phyloP scores from a whole-genome alignment of 805 yeast species.

The Candida coquimbonensis region DNA sequence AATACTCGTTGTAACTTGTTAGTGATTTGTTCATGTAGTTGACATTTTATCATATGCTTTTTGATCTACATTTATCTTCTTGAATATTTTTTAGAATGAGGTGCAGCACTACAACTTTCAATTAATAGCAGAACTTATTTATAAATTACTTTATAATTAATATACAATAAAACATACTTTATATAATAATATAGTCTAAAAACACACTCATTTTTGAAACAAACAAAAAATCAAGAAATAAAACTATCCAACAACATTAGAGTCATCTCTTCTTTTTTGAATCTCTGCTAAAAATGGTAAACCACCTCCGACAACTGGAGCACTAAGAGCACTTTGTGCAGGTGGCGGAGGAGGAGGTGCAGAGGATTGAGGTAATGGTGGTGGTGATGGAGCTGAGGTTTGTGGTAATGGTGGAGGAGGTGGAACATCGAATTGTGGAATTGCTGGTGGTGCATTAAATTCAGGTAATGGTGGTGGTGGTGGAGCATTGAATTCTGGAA shows the following conservation, averaged over 20 bases:
- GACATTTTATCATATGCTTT: too few relatives aligned
- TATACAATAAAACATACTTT: not conserved
- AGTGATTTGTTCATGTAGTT: too few relatives aligned
- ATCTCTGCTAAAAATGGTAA: constrained; percentile 46
- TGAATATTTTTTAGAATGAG: too few relatives aligned
- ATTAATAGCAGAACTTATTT: too few relatives aligned
- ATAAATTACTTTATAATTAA: too few relatives aligned
- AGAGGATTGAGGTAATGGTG: constrained; percentile 1
- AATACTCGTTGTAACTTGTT: not conserved
- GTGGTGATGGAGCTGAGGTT: too few relatives aligned
- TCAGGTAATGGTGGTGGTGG: constrained; percentile 29
- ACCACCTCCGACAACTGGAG: constrained; percentile 27
- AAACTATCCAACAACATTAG: constrained; percentile 35
- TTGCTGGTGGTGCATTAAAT: constrained; percentile 26
- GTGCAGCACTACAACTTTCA: too few relatives aligned
- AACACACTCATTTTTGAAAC: too few relatives aligned
- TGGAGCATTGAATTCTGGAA: constrained; percentile 22
- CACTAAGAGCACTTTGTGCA: too few relatives aligned
- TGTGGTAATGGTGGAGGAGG: constrained; percentile 21
- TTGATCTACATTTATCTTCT: too few relatives aligned
- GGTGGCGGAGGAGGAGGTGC: constrained; percentile 4
- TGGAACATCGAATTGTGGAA: constrained; percentile 15
- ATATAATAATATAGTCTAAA: not conserved
- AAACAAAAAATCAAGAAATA: too few relatives aligned
- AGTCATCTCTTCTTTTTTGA: constrained; percentile 40